Base-by-base conservation (phyloP, 78 protist genomes). In the Polysphondylium violaceum region DNA sequence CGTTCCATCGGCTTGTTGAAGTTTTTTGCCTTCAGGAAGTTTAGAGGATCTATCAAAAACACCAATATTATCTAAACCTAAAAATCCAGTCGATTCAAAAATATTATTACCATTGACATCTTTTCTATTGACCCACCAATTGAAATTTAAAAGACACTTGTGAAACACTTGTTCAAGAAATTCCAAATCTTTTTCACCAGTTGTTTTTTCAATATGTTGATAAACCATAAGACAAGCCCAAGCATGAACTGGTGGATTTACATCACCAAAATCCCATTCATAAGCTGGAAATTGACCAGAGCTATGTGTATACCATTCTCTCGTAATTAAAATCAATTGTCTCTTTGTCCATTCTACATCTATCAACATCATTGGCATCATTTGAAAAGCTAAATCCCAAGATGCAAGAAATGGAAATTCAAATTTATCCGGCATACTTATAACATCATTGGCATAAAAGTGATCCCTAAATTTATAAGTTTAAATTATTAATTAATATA, bases 281-380 rank as follows among this genome's bases (percentile, higher is more conserved):
- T 96, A 94, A 0, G 97, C 97, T 14, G 96, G 92, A 3, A 94
- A 51, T 25, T 27, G 64, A 21, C 97, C 97, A 31, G 53, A 63
- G 9, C 93, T 93, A 40, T 93, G 95, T 85, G 92, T 88, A 79
- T 93, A 95, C 97, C 97, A 96, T 56, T 96, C 96, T 36, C 96
- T 71, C 19, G 86, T 65, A 16, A 94, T 0, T 21, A 94, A 51
- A 17, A 74, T 41, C 38, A 96, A 90, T 77, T 96, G 97, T 5
- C 71, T 5, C 76, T 96, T 96, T 29, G 97, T 90, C 59, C 77
- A 96, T 25, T 71, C 75, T 0, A 92, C 64, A 36, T 96, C 97
- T 25, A 96, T 25, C 3, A 36, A 12, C 31, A 94, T 94, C 17
- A 91, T 21, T 29, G 95, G 76, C 3, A 96, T 40, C 74, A 47